These are phyloP conservation scores for Aureobasidium sp. DNA, from an alignment of 2,329 filamentous ascomycete genomes.

Conservation along the genomic window DNA sequence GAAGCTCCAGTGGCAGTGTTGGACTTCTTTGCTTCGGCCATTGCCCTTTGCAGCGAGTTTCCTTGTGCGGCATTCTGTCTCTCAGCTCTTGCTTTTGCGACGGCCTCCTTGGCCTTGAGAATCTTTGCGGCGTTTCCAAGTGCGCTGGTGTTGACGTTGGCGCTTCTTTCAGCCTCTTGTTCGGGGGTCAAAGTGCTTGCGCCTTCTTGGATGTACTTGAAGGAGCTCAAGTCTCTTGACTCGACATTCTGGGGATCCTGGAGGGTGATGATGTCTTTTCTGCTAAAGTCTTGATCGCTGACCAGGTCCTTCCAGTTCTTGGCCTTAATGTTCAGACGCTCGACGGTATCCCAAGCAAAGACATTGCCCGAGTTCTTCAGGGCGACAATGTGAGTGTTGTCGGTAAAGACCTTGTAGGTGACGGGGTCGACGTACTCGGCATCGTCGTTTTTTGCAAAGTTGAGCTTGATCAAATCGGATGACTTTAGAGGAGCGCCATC, in stretches of 20 bases:
- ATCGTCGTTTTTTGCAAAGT: slow-evolving; percentile 86
- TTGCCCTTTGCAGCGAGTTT: slow-evolving; percentile 33
- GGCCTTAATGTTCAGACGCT: slow-evolving; percentile 90
- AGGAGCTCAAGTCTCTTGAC: slow-evolving; percentile 73
- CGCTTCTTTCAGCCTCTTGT: slow-evolving; percentile 59
- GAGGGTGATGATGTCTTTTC: slow-evolving; percentile 89
- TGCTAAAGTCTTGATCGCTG: slow-evolving; percentile 75
- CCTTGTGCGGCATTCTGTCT: slow-evolving; percentile 40
- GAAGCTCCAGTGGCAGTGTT: slow-evolving; percentile 23
- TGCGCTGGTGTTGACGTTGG: slow-evolving; percentile 65
- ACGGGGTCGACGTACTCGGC: slow-evolving; percentile 92
- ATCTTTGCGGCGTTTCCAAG: slow-evolving; percentile 78
- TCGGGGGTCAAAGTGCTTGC: slow-evolving; percentile 58
- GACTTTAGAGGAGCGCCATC: slow-evolving; percentile 71
- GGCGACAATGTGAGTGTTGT: slow-evolving; percentile 95
- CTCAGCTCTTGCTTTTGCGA: slow-evolving; percentile 79
- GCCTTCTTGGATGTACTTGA: slow-evolving; percentile 84
- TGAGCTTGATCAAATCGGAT: slow-evolving; percentile 80
- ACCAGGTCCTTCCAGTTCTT: slow-evolving; percentile 94
- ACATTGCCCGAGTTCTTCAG: slow-evolving; percentile 84
- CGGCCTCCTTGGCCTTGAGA: slow-evolving; percentile 81
- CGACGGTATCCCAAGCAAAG: slow-evolving; percentile 91
- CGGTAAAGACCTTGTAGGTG: slow-evolving; percentile 94
- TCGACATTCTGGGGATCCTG: slow-evolving; percentile 92
- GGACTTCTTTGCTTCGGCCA: slow-evolving; percentile 52